These are phyloP conservation scores for Phytophthora crassamura DNA, from an alignment of 352 stramenopile genomes.

Conservation along the genomic window DNA sequence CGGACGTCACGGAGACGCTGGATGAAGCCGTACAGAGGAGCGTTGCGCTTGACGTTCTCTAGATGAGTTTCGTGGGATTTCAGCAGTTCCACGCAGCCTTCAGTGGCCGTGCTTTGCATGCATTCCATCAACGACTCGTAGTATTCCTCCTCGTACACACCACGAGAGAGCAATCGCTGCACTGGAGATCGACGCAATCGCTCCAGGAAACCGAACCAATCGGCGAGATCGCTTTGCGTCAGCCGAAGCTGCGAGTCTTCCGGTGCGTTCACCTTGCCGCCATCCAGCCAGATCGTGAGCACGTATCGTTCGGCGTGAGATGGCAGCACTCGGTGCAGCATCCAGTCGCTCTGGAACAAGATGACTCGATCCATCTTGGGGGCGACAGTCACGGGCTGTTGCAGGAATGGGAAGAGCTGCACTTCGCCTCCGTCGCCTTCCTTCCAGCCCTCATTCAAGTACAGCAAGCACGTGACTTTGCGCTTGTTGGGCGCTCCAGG, in stretches of 20 bases:
- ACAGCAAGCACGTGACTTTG: slow-evolving; percentile 82
- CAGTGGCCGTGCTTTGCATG: slow-evolving; percentile 55
- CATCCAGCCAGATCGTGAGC: slow-evolving; percentile 75
- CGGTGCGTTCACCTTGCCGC: slow-evolving; percentile 52
- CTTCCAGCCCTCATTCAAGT: slow-evolving; percentile 79
- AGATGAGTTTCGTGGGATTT: slow-evolving; percentile 72
- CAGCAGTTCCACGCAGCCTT: slow-evolving; percentile 71
- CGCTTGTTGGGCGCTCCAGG: slow-evolving; percentile 77
- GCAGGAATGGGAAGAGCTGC: slow-evolving; percentile 78
- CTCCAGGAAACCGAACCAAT: slow-evolving; percentile 73
- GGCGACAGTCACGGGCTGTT: slow-evolving; percentile 59
- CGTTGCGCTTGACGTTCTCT: slow-evolving; percentile 55
- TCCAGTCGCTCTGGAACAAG: slow-evolving; percentile 75
- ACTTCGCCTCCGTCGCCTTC: slow-evolving; percentile 75
- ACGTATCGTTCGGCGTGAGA: slow-evolving; percentile 62
- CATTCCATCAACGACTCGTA: slow-evolving; percentile 74
- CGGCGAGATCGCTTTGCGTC: slow-evolving; percentile 62
- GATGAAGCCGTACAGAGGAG: slow-evolving; percentile 57
- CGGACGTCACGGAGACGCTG: slow-evolving; percentile 52
- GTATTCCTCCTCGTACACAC: slow-evolving; percentile 82
- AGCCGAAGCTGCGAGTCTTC: slow-evolving; percentile 70
- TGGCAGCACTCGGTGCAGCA: slow-evolving; percentile 76
- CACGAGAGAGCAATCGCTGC: slow-evolving; percentile 75
- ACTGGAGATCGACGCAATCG: slow-evolving; percentile 64
- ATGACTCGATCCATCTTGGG: slow-evolving; percentile 79